phyloP scores from a whole-genome alignment of 352 stramenopile genomes.

The Paralagenidium karlingii region DNA sequence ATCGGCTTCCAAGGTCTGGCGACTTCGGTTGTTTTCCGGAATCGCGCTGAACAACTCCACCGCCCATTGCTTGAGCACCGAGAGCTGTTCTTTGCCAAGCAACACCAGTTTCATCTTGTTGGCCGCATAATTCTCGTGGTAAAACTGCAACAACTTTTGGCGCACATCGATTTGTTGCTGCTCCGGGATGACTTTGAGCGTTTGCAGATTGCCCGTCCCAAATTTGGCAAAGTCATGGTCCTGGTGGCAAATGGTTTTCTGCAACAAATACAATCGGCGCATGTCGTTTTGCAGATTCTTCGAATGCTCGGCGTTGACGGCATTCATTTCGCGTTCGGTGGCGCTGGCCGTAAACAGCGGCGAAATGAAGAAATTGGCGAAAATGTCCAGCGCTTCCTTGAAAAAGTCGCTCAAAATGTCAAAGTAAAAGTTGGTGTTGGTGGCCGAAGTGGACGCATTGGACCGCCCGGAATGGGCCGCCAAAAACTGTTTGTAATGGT shows the following conservation, averaged over 20 bases:
- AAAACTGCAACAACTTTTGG: conserved; percentile 68
- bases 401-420: conserved; percentile 79
- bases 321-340: conserved; percentile 91
- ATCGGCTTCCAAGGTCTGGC: conserved; percentile 24
- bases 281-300: conserved; percentile 95
- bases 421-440: conserved; percentile 97
- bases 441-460: conserved; percentile 94
- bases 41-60: conserved; percentile 71
- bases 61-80: conserved; percentile 68
- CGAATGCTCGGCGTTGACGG: conserved; percentile 94
- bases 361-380: conserved; percentile 97
- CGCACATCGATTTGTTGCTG: conserved; percentile 40
- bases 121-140: conserved; percentile 85
- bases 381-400: conserved; percentile 87
- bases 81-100: conserved; percentile 77
- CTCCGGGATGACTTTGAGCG: conserved; percentile 30
- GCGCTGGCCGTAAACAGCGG: conserved; percentile 86
- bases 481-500: conserved; percentile 91
- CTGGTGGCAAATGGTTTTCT: conserved; percentile 56
- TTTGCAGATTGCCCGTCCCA: conserved; percentile 82
- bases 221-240: conserved; percentile 84
- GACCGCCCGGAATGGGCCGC: conserved; percentile 85
- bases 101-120: conserved; percentile 86
- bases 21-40: conserved; percentile 10
- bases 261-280: conserved; percentile 69